Evolutionary conservation across 2,329 filamentous ascomycete genomes (phyloP).

Genomic region (Onygenales sp.): DNA sequence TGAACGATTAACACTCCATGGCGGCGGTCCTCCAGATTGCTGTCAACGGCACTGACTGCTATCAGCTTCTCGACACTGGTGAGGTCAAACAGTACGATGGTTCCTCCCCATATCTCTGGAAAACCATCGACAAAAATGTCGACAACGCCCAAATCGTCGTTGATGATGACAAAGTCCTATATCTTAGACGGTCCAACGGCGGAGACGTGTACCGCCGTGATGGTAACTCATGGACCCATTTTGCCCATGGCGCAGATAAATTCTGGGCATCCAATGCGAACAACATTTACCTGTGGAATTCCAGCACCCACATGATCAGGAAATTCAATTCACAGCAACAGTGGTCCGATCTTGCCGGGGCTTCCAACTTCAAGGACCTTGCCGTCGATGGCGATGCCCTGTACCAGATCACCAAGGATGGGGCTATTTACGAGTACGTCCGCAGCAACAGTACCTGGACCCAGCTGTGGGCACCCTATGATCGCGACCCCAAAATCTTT

Average conservation of each 20-base stretch:
- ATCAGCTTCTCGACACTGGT: too few species aligned
- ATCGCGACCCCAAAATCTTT: not conserved
- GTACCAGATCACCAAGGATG: not conserved
- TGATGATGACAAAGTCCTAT: not conserved
- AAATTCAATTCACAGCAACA: not conserved
- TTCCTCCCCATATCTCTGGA: not conserved
- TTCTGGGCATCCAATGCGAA: not conserved
- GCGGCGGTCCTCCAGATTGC: too few species aligned
- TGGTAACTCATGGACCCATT: not conserved
- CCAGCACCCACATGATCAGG: not conserved
- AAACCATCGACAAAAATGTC: not conserved
- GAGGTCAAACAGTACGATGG: too few species aligned
- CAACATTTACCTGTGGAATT: not conserved
- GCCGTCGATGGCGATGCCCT: not conserved
- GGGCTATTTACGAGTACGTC: not conserved
- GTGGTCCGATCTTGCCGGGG: not conserved
- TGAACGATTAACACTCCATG: not conserved
- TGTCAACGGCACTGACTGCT: too few species aligned
- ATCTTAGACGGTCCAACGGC: not conserved
- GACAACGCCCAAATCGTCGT: not conserved
- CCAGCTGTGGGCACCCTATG: too few species aligned
- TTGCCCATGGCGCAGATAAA: not conserved
- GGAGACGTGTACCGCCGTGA: not conserved
- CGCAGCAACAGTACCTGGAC: not conserved
- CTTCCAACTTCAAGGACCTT: not conserved